Base-by-base conservation (phyloP, 179 eudicot genomes). In the Camellia oleifera region DNA sequence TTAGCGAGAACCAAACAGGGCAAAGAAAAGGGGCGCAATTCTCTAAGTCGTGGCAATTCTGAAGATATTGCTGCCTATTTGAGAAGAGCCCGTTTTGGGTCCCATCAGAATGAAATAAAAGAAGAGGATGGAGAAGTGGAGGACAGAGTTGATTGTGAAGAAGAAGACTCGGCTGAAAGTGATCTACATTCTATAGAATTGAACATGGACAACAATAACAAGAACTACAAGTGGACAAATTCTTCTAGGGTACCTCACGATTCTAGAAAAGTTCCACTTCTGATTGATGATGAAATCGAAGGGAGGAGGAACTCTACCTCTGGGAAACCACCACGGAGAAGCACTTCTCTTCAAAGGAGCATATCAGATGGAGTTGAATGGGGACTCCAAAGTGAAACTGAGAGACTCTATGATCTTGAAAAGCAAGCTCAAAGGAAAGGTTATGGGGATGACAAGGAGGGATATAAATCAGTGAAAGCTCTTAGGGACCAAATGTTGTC, bases 171-270 rank as follows among this genome's bases (percentile, higher is more conserved):
- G 0, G 85, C 58, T 62, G 94, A 88, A 75, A 91, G 95, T 80
- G 98, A 93, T 82, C 92, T 89, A 81, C 93, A 89, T 83, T 90
- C 94, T 3, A 82, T 92, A 65, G 98, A 90, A 68, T 77, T 93
- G 75, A 90, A 87, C 78, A 79, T 80, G 80, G 84, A 85, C 45
- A 85, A 84, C 69, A 81, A 69, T 8, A 72, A 79, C 64, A 88
- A 81, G 68, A 86, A 79, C 81, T 78, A 83, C 79, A 85, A 82
- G 61, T 65, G 80, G 83, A 53, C 82, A 56, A 78, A 57, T 67
- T 69, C 81, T 1, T 73, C 85, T 60, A 61, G 67, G 76, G 70
- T 58, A 53, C 84, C 79, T 66, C 81, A 62, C 60, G 72, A 81
- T 63, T 80, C 76, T 52, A 83, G 77, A 40, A 83, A 85, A 72